A percentile compares a stretch with the other conserved stretches of the same genome.
Evolutionary conservation across 2,329 filamentous ascomycete species (phyloP).

Genomic region (Westerdykella aurantiaca): DNA sequence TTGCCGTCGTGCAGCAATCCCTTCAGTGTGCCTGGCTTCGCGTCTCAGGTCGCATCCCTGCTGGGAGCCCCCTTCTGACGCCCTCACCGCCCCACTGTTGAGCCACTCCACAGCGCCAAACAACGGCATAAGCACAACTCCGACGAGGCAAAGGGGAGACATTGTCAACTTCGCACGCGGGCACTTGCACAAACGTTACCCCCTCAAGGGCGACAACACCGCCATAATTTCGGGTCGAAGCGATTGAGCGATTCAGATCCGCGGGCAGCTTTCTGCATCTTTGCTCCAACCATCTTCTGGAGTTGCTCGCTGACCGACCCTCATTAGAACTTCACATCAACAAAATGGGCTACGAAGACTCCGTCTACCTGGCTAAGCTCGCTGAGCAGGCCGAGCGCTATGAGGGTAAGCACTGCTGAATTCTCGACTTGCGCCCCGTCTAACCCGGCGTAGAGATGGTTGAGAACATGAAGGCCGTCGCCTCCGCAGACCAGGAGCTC

Average conservation of each 20-base stretch:
- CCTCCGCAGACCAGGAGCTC: slow-evolving; percentile 64
- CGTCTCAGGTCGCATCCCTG: slow-evolving; percentile 16
- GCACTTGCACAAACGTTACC: background rate
- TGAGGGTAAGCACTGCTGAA: slow-evolving; percentile 62
- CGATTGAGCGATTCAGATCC: background rate
- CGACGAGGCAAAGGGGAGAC: background rate
- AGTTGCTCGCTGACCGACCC: slow-evolving; percentile 8
- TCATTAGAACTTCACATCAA: slow-evolving; percentile 22
- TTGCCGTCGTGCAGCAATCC: background rate
- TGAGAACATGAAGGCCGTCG: slow-evolving; percentile 99
- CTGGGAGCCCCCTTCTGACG: slow-evolving; percentile 27
- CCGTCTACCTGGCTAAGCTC: slow-evolving; percentile 99
- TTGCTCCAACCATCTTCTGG: background rate
- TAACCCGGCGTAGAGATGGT: slow-evolving; percentile 73
- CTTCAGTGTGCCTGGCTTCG: slow-evolving; percentile 6
- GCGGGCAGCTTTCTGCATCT: background rate
- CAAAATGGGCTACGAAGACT: slow-evolving; percentile 99
- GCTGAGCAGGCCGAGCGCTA: slow-evolving; percentile 99
- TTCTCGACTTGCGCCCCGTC: slow-evolving; percentile 10
- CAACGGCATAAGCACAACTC: slow-evolving; percentile 3
- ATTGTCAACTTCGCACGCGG: background rate
- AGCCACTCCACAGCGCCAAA: slow-evolving; percentile 14
- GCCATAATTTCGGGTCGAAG: background rate
- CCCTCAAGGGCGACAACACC: background rate
- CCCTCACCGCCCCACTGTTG: slow-evolving; percentile 14